Evolutionary conservation across 257 asterid species (phyloP), one percentile per base, ranked within the genome.

Genomic region (Solanum commersonii): DNA sequence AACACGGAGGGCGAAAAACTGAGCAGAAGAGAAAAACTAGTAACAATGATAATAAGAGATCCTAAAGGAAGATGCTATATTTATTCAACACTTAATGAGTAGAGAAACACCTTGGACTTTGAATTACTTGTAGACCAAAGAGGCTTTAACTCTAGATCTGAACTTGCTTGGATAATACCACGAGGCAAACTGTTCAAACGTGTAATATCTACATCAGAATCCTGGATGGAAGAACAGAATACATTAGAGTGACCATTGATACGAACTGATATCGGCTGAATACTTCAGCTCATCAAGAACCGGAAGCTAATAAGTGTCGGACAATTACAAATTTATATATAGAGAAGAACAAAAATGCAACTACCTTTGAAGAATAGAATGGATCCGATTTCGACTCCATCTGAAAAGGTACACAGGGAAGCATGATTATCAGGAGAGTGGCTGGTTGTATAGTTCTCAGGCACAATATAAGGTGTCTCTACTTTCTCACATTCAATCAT

Each of bases 141-240:
- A 71, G 98, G 96, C 92, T 92, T 93, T 83, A 93, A 90, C 92
- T 94, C 96, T 88, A 93, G 91, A 90, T 94, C 96, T 25, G 96
- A 92, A 86, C 87, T 88, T 60, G 90, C 89, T 85, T 93, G 91
- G 7, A 93, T 91, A 68, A 94, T 93, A 63, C 96, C 96, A 81
- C 68, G 95, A 86, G 98, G 98, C 87, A 94, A 90, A 67, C 91
- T 91, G 38, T 91, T 88, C 88, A 89, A 91, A 60, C 84, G 72
- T 40, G 89, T 83, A 78, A 84, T 52, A 83, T 87, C 92, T 86
- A 88, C 86, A 27, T 90, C 90, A 56, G 90, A 49, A 20, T 92
- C 93, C 97, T 93, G 89, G 70, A 88, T 65, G 77, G 85, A 90
- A 86, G 38, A 38, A 34, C 46, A 2, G 25, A 86, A 86, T 8